phyloP scores from a whole-genome alignment of 1,284 basidiomycete species.

The Ustilago esculenta region DNA sequence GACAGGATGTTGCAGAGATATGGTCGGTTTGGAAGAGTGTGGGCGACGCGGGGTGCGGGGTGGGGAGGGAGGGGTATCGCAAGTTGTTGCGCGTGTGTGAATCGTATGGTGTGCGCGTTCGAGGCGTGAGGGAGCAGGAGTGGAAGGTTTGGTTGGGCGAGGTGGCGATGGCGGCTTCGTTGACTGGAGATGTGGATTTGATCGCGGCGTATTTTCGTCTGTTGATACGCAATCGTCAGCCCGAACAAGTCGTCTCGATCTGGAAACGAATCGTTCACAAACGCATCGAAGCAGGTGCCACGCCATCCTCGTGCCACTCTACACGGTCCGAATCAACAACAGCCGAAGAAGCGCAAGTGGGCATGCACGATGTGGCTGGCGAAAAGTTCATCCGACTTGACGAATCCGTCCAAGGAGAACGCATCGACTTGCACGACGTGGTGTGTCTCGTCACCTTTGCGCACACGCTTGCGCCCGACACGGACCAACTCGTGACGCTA shows the following conservation, averaged over 20 bases:
- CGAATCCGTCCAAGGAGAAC: slow-evolving; percentile 6
- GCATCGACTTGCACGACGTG: slow-evolving; percentile 42
- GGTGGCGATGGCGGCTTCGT: slow-evolving; percentile 13
- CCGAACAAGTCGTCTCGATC: slow-evolving; percentile 11
- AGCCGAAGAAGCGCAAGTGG: neutral
- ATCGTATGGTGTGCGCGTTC: slow-evolving; percentile 4
- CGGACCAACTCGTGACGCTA: slow-evolving; percentile 19
- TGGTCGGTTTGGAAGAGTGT: slow-evolving; percentile 11
- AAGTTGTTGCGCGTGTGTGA: slow-evolving; percentile 26
- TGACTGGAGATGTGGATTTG: slow-evolving; percentile 30
- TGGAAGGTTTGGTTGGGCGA: slow-evolving; percentile 4
- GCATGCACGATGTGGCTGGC: neutral
- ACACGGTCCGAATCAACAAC: too few relatives aligned
- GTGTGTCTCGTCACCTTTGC: slow-evolving; percentile 44
- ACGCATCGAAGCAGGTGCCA: slow-evolving; percentile 7
- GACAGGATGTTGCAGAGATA: slow-evolving; percentile 14
- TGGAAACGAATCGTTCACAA: slow-evolving; percentile 25
- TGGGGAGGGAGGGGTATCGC: slow-evolving; percentile 12
- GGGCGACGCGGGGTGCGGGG: neutral
- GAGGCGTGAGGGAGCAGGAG: neutral
- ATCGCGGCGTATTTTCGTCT: slow-evolving; percentile 15
- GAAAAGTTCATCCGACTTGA: slow-evolving; percentile 30
- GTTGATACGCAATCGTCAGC: slow-evolving; percentile 13
- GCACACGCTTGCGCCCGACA: neutral
- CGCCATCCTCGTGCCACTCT: too few relatives aligned